A percentile compares a stretch with the other conserved stretches of the same genome.
phyloP scores from a whole-genome alignment of 2,329 filamentous ascomycete species.

The Fusarium acutatum region DNA sequence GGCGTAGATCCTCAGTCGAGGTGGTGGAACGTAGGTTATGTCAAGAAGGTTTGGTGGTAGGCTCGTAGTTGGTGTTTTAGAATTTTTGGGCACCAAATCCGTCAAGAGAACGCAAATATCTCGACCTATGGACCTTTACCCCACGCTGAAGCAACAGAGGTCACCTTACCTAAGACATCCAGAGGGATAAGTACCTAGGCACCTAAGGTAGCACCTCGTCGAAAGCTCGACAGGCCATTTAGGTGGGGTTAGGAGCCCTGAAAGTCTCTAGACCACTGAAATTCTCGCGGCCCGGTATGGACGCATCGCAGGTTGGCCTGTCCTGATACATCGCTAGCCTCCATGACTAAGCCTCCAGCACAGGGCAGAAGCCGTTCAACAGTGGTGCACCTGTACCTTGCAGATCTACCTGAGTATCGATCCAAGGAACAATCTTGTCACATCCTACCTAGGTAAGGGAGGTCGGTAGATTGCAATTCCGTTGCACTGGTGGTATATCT shows the following conservation, averaged over 20 bases:
- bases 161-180: conserved; percentile 18
- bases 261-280: conserved; percentile 3
- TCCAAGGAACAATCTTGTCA: not conserved
- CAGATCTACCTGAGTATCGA: not conserved
- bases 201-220: not conserved
- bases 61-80: conserved; percentile 20
- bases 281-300: conserved; percentile 7
- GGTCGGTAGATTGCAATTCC: not conserved
- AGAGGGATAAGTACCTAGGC: not conserved
- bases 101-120: conserved; percentile 33
- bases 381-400: conserved; percentile 19
- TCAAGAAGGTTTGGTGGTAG: conserved; percentile 12
- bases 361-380: not conserved
- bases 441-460: not conserved
- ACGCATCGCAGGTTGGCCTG: conserved; percentile 9
- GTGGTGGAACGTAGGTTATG: not conserved
- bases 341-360: not conserved
- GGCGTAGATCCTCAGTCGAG: conserved; percentile 22
- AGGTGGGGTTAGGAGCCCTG: conserved; percentile 38
- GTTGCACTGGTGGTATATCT: not conserved
- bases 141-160: conserved; percentile 30
- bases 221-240: conserved; percentile 6
- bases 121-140: conserved; percentile 28
- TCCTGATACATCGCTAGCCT: not conserved
- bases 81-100: conserved; percentile 35